These are phyloP conservation scores for Pleodorina starrii DNA, from an alignment of 139 green algal species.

Conservation along the genomic window DNA sequence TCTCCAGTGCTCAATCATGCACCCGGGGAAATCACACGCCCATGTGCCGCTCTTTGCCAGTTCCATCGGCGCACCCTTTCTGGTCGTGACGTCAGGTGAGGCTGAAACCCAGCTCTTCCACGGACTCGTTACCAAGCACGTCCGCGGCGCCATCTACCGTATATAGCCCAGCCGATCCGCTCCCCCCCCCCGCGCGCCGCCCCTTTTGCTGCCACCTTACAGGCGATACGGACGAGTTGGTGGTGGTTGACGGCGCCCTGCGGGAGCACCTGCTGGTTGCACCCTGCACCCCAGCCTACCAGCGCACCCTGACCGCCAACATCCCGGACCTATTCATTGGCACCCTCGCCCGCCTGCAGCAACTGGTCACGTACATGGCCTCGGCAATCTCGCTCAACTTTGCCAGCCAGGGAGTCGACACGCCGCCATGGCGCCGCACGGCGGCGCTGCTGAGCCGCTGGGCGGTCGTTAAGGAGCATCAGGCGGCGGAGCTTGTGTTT, in stretches of 20 bases:
- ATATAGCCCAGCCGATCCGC: too few species aligned
- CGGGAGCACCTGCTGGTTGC: slow-evolving; percentile 40
- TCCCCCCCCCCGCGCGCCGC: too few species aligned
- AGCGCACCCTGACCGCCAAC: not conserved
- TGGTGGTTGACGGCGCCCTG: slow-evolving; percentile 16
- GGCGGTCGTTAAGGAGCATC: not conserved
- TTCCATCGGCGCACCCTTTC: slow-evolving; percentile 1
- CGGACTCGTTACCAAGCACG: too few species aligned
- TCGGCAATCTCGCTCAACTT: slow-evolving; percentile 29
- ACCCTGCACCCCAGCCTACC: slow-evolving; percentile 24
- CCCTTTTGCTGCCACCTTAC: not conserved
- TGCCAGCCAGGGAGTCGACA: slow-evolving; percentile 19
- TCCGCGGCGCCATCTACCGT: too few species aligned
- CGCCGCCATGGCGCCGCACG: slow-evolving; percentile 32
- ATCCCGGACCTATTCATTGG: slow-evolving; percentile 21
- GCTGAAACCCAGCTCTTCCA: too few species aligned
- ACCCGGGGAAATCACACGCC: not conserved
- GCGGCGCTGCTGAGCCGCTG: slow-evolving; percentile 24
- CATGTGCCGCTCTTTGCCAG: not conserved
- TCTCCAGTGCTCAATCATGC: not conserved
- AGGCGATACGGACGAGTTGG: not conserved
- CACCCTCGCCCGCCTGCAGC: not conserved
- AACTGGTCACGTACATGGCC: slow-evolving; percentile 27
- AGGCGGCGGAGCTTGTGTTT: not conserved
- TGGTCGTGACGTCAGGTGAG: slow-evolving; percentile 17